Percentiles rank a stretch among this genome's conserved stretches.
phyloP scores from a whole-genome alignment of 805 yeast genomes.

The Cyberlindnera maclurae region DNA sequence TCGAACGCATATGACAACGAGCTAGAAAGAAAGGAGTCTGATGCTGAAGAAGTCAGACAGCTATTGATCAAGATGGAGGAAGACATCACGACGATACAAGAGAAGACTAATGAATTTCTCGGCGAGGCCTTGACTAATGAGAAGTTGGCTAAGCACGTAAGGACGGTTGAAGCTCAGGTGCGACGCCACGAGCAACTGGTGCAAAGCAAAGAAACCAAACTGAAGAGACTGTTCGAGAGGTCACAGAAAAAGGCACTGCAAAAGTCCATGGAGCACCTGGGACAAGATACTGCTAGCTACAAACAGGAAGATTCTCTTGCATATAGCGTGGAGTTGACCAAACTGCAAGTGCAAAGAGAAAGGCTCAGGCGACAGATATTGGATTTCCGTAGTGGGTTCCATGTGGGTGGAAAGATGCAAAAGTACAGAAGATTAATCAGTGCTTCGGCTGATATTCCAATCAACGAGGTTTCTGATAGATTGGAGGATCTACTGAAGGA shows the following conservation, averaged over 20 bases:
- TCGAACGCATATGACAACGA: conserved; percentile 49
- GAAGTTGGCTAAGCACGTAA: conserved; percentile 7
- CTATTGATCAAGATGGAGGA: conserved; percentile 35
- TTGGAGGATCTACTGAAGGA: conserved; percentile 50
- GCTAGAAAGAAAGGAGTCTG: conserved; percentile 46
- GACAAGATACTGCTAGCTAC: background rate
- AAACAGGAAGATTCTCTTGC: conserved; percentile 13
- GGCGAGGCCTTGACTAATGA: conserved; percentile 14
- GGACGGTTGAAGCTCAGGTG: conserved; percentile 14
- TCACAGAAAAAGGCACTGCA: conserved; percentile 23
- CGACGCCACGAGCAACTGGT: conserved; percentile 16
- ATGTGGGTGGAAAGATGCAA: conserved; percentile 41
- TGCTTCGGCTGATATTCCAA: conserved; percentile 58
- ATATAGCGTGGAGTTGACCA: conserved; percentile 28
- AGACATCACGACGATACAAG: conserved; percentile 31
- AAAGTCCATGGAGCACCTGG: background rate
- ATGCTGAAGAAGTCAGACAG: conserved; percentile 40
- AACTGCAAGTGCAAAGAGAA: conserved; percentile 36
- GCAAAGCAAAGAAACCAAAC: conserved; percentile 19
- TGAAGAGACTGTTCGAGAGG: conserved; percentile 23
- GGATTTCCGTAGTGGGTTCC: conserved; percentile 23
- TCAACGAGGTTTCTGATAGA: conserved; percentile 60
- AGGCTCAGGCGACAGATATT: conserved; percentile 30
- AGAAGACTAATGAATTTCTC: conserved; percentile 17
- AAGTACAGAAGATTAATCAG: conserved; percentile 65